These are phyloP conservation scores for Coemansia sp. DNA, from an alignment of 192 early-diverging fungal species.

Conservation along the genomic window DNA sequence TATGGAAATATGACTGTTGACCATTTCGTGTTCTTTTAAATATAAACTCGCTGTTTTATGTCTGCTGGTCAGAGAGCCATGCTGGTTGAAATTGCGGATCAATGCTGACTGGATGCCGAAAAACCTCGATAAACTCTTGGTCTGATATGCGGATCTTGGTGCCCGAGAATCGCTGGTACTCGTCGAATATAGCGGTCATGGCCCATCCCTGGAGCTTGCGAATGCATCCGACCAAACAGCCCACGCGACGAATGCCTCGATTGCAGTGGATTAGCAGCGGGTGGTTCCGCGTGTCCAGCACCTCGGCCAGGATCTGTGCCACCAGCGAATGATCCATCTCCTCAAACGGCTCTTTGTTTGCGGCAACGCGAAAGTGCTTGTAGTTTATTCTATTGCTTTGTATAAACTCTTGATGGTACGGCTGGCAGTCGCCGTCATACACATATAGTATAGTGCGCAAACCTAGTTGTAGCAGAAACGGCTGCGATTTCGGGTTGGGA, in stretches of 20 bases:
- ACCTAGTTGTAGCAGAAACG: slow-evolving; percentile 82
- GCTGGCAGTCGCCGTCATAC: slow-evolving; percentile 70
- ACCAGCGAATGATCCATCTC: slow-evolving; percentile 43
- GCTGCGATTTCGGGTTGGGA: slow-evolving; percentile 87
- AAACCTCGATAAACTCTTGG: slow-evolving; percentile 77
- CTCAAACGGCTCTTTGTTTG: slow-evolving; percentile 74
- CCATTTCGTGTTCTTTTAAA: background rate
- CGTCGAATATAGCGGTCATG: slow-evolving; percentile 95
- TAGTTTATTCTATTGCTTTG: slow-evolving; percentile 69
- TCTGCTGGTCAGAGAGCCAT: slow-evolving; percentile 22
- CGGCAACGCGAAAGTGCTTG: slow-evolving; percentile 77
- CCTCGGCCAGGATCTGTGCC: slow-evolving; percentile 30
- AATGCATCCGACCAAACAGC: slow-evolving; percentile 90
- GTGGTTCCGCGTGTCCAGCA: slow-evolving; percentile 50
- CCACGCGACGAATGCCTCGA: slow-evolving; percentile 91
- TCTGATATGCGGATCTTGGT: slow-evolving; percentile 85
- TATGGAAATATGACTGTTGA: slow-evolving; percentile 65
- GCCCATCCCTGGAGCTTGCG: slow-evolving; percentile 95
- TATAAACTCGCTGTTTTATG: slow-evolving; percentile 5
- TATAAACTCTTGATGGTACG: slow-evolving; percentile 70
- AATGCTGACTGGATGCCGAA: slow-evolving; percentile 26
- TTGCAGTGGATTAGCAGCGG: slow-evolving; percentile 89
- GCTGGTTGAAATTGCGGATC: slow-evolving; percentile 24
- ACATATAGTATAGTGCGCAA: slow-evolving; percentile 87
- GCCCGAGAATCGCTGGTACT: slow-evolving; percentile 92